phyloP scores from a whole-genome alignment of 495 filamentous ascomycete species.

The Cercophora newfieldiana region DNA sequence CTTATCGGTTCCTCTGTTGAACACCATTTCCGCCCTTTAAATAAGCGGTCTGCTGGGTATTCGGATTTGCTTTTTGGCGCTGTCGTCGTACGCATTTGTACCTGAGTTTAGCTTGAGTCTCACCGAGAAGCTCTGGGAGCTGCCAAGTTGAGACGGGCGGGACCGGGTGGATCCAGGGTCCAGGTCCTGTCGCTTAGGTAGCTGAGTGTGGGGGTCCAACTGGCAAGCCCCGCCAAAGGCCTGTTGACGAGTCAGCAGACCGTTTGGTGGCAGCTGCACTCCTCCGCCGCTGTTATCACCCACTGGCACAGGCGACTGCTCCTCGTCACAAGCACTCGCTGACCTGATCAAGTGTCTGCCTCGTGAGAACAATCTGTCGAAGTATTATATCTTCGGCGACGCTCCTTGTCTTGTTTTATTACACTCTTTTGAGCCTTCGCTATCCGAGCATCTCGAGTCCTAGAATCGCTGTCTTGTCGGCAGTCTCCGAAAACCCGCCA shows the following conservation, averaged over 20 bases:
- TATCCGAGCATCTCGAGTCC: not conserved
- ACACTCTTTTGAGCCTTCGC: not conserved
- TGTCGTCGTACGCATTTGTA: not conserved
- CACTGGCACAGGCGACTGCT: not conserved
- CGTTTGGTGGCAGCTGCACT: not conserved
- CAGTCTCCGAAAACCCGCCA: not conserved
- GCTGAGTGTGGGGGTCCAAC: slow-evolving; percentile 7
- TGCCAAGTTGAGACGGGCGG: not conserved
- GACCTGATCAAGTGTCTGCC: not conserved
- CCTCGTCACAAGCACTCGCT: slow-evolving; percentile 1
- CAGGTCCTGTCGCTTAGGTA: not conserved
- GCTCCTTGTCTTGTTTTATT: not conserved
- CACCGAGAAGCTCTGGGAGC: not conserved
- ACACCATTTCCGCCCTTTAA: no score
- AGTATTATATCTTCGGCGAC: not conserved
- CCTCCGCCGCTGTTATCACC: slow-evolving; percentile 4
- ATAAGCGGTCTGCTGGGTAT: no score
- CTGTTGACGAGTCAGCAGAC: not conserved
- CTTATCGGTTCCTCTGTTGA: no score
- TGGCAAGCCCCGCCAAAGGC: slow-evolving; percentile 1
- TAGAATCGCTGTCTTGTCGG: not conserved
- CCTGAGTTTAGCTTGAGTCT: not conserved
- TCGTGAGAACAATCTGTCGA: not conserved
- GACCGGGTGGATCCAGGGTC: not conserved
- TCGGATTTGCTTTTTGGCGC: no score